Evolutionary conservation across 352 stramenopile genomes (phyloP).

Genomic region (Salisapilia sapeloensis): DNA sequence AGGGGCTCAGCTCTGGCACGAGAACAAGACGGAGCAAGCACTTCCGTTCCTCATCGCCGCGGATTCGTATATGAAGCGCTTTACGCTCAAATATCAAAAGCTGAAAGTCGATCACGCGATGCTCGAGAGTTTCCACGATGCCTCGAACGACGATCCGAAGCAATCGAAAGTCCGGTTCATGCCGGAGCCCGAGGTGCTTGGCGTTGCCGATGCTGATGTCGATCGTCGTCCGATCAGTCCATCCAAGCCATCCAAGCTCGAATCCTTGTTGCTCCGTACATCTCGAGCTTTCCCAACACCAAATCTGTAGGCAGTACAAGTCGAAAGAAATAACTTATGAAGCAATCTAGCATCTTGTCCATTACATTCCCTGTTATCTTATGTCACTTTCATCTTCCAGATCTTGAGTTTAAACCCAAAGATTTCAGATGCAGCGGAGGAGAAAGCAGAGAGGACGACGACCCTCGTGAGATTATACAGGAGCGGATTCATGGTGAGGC

Average conservation of each 20-base stretch:
- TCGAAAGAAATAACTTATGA: neutral
- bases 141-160: slow-evolving; percentile 1
- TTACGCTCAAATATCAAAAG: slow-evolving; percentile 75
- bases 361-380: slow-evolving; percentile 6
- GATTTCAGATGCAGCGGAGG: slow-evolving; percentile 76
- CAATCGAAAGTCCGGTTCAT: slow-evolving; percentile 32
- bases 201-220: slow-evolving; percentile 49
- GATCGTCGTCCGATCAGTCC: slow-evolving; percentile 59
- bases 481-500: slow-evolving; percentile 81
- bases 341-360: neutral
- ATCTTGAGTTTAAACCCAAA: slow-evolving; percentile 87
- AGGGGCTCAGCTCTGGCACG: slow-evolving; percentile 69
- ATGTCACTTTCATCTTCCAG: slow-evolving; percentile 76
- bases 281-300: slow-evolving; percentile 70
- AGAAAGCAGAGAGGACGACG: slow-evolving; percentile 80
- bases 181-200: slow-evolving; percentile 37
- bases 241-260: slow-evolving; percentile 63
- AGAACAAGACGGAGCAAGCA: slow-evolving; percentile 72
- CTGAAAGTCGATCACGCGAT: slow-evolving; percentile 75
- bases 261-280: slow-evolving; percentile 67
- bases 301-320: slow-evolving; percentile 18
- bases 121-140: slow-evolving; percentile 37
- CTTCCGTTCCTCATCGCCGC: slow-evolving; percentile 60
- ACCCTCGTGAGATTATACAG: slow-evolving; percentile 83
- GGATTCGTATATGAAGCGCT: slow-evolving; percentile 81